These are phyloP conservation scores for Jacaranda mimosifolia DNA, from an alignment of 257 asterid genomes.

Conservation along the genomic window DNA sequence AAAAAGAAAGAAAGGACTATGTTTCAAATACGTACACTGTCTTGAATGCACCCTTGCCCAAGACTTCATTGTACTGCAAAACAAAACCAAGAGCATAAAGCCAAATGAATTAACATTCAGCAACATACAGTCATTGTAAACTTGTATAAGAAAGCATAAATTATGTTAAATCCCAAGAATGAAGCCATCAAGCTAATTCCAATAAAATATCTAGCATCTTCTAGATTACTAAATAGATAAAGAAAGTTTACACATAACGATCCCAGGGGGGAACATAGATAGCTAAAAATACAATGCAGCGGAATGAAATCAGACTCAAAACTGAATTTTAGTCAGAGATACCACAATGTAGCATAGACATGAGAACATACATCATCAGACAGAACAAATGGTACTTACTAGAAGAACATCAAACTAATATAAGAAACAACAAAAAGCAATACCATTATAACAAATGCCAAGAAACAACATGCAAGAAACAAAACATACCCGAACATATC, in stretches of 20 bases:
- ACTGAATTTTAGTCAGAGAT: not conserved
- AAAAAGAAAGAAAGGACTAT: not conserved
- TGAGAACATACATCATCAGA: not conserved
- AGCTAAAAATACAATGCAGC: not conserved
- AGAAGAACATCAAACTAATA: not conserved
- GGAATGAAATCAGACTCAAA: not conserved
- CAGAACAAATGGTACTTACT: not conserved
- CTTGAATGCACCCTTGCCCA: constrained; percentile 93
- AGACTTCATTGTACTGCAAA: constrained; percentile 71
- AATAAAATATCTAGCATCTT: not conserved
- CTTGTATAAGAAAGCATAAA: not conserved
- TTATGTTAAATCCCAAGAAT: not conserved
- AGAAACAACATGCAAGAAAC: not conserved
- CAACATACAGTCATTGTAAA: not conserved
- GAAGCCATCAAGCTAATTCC: not conserved
- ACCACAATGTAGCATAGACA: not conserved
- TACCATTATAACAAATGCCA: not conserved
- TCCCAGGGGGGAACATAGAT: not conserved
- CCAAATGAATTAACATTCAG: not conserved
- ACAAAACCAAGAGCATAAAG: constrained; percentile 8
- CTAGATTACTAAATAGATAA: not conserved
- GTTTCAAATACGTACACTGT: constrained; percentile 64
- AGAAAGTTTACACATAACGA: not conserved
- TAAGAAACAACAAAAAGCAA: not conserved
- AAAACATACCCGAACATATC: constrained; percentile 70